Evolutionary conservation across 768 basidiomycete species (phyloP).

Genomic region (Porpolomopsis calyptriformis): DNA sequence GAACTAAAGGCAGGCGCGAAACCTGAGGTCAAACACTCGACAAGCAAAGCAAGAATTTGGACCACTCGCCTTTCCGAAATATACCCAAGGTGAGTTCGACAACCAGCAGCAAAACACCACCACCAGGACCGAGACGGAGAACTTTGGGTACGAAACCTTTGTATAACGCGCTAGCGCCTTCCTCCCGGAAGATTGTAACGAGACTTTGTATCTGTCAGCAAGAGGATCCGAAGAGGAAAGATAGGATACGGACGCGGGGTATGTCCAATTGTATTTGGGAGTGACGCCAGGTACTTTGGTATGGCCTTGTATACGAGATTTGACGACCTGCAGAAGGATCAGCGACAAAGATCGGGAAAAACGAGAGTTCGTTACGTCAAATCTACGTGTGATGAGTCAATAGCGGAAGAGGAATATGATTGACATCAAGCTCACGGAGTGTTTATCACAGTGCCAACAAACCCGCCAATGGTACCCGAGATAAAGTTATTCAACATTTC

Average conservation of each 20-base stretch:
- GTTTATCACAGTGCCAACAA: constrained; percentile 81
- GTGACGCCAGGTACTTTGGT: constrained; percentile 53
- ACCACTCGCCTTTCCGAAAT: constrained; percentile 56
- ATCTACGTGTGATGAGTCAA: constrained; percentile 14
- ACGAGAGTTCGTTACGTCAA: constrained; percentile 19
- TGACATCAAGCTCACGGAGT: constrained; percentile 56
- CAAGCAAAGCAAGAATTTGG: no score
- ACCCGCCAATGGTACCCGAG: constrained; percentile 84
- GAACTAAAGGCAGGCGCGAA: constrained; percentile 19
- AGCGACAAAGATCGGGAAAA: neutral
- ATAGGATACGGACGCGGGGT: constrained; percentile 45
- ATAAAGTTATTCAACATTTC: constrained; percentile 85
- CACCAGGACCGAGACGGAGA: constrained; percentile 87
- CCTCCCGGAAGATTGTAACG: constrained; percentile 68
- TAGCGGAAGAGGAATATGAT: neutral
- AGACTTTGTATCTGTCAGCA: neutral
- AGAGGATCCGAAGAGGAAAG: neutral
- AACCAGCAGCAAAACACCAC: constrained; percentile 89
- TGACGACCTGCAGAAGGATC: constrained; percentile 64
- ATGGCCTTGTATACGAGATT: constrained; percentile 86
- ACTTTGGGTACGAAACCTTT: constrained; percentile 97
- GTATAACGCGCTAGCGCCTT: constrained; percentile 78
- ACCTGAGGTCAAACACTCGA: no score
- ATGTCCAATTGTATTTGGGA: constrained; percentile 92
- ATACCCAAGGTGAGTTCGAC: constrained; percentile 75